Base-by-base conservation (phyloP, 352 stramenopile species). In the Halophytophthora polymorphica region DNA sequence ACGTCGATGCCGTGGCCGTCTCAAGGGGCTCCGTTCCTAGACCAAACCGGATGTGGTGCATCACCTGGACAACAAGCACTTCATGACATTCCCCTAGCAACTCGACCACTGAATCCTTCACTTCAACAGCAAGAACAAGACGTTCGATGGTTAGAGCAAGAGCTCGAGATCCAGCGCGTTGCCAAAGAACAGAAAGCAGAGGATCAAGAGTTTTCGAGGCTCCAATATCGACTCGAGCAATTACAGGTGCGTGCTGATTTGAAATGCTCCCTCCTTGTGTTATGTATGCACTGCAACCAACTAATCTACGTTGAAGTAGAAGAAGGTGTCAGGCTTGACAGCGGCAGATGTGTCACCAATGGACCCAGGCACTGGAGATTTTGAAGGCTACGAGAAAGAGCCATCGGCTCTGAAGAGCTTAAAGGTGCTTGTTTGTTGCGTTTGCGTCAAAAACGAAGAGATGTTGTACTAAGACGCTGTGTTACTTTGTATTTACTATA, bases 271-370 rank as follows among this genome's bases (percentile, higher is more conserved):
- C 2, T 37, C 6, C 19, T 42, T 60, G 21, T 17, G 5, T 51
- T 46, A 31, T 31, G 4, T 31, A 8, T 31, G 25, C 25, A 8
- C 25, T 54, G 12, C 44, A n/a, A 7, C 2, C 28, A 48, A 53
- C 54, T 56, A 56, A 64, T 52, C n/a, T 3, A 33, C 51, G 17
- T 65, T 38, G 62, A 71, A 59, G 58, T 60, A 72, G 63, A 52
- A 34, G 41, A 72, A 69, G 43, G 50, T 72, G 8, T 57, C 45
- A 3, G 58, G 45, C 2, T 31, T 72, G 39, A 58, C 54, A 29
- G 17, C 17, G n/a, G 19, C 35, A 57, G 49, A 68, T n/a, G 41
- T 45, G 2, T 2, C 15, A 6, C 22, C 21, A 36, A 21, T 8
- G 41, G 15, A 12, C 39, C 19, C n/a, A 11, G 41, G 21, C 1